Percentiles rank a stretch among this genome's conserved stretches.
Evolutionary conservation across 129 eudicot genomes (phyloP).

Genomic region (Ambrosia artemisiifolia): DNA sequence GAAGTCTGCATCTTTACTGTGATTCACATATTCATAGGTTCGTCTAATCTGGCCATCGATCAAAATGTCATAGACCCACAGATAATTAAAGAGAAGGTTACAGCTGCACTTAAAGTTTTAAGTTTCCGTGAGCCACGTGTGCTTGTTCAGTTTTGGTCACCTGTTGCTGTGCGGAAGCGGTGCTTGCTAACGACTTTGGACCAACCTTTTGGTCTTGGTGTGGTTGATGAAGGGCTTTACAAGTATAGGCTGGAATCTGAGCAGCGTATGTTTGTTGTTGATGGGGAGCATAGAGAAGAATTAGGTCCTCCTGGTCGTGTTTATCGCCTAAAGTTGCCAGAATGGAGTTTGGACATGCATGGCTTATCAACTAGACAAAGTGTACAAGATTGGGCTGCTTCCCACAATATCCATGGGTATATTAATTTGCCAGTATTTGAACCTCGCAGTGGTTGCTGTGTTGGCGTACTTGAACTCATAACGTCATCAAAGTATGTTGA

Average conservation of each 20-base stretch:
- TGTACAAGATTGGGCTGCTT: constrained; percentile 10
- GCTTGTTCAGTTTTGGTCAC: constrained; percentile 11
- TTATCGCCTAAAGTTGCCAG: constrained; percentile 8
- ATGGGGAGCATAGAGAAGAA: constrained; percentile 5
- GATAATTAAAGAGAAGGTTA: not conserved
- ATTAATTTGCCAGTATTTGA: constrained; percentile 14
- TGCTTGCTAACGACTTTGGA: too few species aligned
- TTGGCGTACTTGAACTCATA: constrained; percentile 15
- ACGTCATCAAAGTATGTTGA: constrained; percentile 18
- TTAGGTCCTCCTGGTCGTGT: constrained; percentile 18
- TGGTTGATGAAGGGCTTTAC: constrained; percentile 17
- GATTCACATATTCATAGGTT: not conserved
- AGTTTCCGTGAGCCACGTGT: constrained; percentile 2
- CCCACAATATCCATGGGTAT: constrained; percentile 9
- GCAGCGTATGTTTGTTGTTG: not conserved
- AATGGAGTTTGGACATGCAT: constrained; percentile 8
- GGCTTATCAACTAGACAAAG: not conserved
- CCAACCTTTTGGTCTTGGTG: constrained; percentile 23
- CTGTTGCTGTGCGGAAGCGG: too few species aligned
- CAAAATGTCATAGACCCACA: not conserved
- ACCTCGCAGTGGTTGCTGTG: constrained; percentile 5
- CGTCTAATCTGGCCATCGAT: not conserved
- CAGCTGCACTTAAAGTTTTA: not conserved
- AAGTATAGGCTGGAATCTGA: constrained; percentile 1
- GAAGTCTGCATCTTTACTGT: not conserved